Conservation (phyloP, 495 filamentous ascomycete species). For the Halenospora varia region DNA sequence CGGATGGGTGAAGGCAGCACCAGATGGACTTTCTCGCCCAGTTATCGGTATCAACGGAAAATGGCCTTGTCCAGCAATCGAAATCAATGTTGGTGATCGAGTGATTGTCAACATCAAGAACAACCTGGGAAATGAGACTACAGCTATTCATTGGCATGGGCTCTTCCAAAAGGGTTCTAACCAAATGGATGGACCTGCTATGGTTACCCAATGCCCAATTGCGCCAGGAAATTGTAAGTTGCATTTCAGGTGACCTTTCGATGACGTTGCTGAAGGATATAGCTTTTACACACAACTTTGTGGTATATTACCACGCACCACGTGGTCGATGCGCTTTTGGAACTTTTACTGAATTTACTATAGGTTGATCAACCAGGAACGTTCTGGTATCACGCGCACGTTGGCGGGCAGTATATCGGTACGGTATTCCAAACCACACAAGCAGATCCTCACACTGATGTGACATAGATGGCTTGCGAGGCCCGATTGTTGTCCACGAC, state of each 20-base stretch:
- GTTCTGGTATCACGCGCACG: constrained; percentile 21
- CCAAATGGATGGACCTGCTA: constrained; percentile 58
- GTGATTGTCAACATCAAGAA: constrained; percentile 68
- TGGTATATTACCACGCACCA: background rate
- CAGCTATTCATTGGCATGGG: constrained; percentile 62
- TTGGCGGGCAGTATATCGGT: constrained; percentile 17
- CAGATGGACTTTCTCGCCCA: constrained; percentile 65
- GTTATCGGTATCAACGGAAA: constrained; percentile 74
- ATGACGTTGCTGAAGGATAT: constrained; percentile 33
- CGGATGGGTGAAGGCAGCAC: constrained; percentile 65
- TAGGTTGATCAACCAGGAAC: constrained; percentile 14
- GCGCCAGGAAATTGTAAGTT: constrained; percentile 30
- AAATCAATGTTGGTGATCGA: constrained; percentile 64
- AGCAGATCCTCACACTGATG: background rate
- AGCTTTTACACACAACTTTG: constrained; percentile 54
- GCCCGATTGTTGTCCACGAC: constrained; percentile 69
- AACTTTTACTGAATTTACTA: background rate
- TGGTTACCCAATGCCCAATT: constrained; percentile 52
- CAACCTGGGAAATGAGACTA: constrained; percentile 62
- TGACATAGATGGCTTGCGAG: constrained; percentile 60
- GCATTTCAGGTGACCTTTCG: background rate
- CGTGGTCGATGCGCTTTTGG: background rate
- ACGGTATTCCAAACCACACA: background rate
- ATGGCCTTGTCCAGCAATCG: constrained; percentile 68
- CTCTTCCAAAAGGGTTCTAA: constrained; percentile 58